A percentile compares a stretch with the other conserved stretches of the same genome.
These are phyloP conservation scores for Ceratocystis diversiconidia DNA, from an alignment of 2,329 filamentous ascomycete species.

Conservation along the genomic window DNA sequence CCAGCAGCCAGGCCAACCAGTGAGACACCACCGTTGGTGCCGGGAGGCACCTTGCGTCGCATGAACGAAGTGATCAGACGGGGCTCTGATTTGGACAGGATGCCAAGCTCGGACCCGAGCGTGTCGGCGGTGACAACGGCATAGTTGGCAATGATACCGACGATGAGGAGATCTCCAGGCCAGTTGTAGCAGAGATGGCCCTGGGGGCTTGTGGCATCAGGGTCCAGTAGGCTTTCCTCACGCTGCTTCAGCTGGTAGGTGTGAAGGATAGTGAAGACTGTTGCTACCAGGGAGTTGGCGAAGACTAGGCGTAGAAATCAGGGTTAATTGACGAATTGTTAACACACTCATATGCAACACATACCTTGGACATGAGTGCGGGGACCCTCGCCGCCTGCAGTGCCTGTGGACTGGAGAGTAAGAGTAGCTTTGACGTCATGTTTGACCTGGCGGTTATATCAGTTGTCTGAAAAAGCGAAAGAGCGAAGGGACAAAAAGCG, in stretches of 20 bases:
- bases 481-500: not conserved
- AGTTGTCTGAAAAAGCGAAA: slow-evolving; percentile 19
- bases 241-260: slow-evolving; percentile 43
- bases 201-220: slow-evolving; percentile 23
- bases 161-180: slow-evolving; percentile 46
- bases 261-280: slow-evolving; percentile 46
- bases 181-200: slow-evolving; percentile 43
- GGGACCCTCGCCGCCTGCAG: slow-evolving; percentile 63
- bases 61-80: slow-evolving; percentile 71
- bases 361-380: slow-evolving; percentile 68
- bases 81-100: slow-evolving; percentile 61
- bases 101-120: slow-evolving; percentile 88
- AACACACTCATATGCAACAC: not conserved
- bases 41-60: slow-evolving; percentile 66
- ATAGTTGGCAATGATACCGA: slow-evolving; percentile 68
- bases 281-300: slow-evolving; percentile 72
- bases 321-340: not conserved
- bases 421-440: slow-evolving; percentile 70
- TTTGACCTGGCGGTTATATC: slow-evolving; percentile 48
- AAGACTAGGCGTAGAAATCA: slow-evolving; percentile 40
- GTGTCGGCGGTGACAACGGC: slow-evolving; percentile 86
- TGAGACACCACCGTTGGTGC: slow-evolving; percentile 89
- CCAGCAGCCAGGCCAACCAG: slow-evolving; percentile 59
- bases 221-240: slow-evolving; percentile 27
- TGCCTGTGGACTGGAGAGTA: slow-evolving; percentile 62